Evolutionary conservation across 345 rosid species (phyloP).

Genomic region (Trapa incisa): DNA sequence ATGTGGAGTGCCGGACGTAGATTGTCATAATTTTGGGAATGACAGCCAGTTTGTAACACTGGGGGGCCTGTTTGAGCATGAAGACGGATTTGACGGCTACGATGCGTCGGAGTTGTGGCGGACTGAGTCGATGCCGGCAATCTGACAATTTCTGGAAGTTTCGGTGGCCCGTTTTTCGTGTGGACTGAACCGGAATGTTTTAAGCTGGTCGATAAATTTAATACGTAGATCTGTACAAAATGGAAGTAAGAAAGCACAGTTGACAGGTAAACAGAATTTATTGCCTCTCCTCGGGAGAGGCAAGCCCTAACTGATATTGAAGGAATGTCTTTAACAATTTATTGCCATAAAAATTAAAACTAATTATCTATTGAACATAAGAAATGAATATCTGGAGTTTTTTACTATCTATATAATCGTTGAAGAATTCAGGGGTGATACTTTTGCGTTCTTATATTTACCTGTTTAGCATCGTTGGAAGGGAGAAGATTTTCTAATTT

Average conservation of each 20-base stretch:
- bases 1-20: conserved; percentile 14
- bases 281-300: too few species aligned
- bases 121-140: conserved; percentile 3
- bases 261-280: too few species aligned
- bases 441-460: too few species aligned
- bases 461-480: too few species aligned
- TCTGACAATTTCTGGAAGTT: neutral
- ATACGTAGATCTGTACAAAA: neutral
- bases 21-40: neutral
- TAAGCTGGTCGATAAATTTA: neutral
- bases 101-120: conserved; percentile 38
- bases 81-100: conserved; percentile 21
- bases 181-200: neutral
- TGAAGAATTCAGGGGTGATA: too few species aligned
- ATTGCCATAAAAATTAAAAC: too few species aligned
- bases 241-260: neutral
- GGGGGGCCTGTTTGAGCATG: conserved; percentile 51
- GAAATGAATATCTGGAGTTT: too few species aligned
- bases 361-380: too few species aligned
- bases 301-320: too few species aligned
- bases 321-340: too few species aligned
- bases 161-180: conserved; percentile 4
- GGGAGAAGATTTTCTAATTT: too few species aligned
- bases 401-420: too few species aligned
- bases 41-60: conserved; percentile 32